Evolutionary conservation across 805 yeast genomes (phyloP).

Genomic region (Jamesozyma hellenica): DNA sequence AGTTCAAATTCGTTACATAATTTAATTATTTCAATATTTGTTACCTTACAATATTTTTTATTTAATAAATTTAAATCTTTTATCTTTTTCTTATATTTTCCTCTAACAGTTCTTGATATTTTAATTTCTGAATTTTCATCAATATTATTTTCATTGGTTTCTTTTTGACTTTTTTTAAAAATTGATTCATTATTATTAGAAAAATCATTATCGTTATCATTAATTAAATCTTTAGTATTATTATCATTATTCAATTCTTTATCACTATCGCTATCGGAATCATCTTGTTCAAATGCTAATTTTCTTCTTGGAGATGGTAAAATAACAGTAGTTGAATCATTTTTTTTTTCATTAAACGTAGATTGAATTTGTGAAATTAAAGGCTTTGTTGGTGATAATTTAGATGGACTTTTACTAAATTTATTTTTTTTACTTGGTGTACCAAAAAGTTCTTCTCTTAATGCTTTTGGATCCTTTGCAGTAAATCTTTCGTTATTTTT

Average conservation of each 20-base stretch:
- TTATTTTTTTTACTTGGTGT: conserved; percentile 17
- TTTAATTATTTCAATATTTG: conserved; percentile 35
- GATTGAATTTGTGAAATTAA: no score
- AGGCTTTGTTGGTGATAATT: conserved; percentile 1
- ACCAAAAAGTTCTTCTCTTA: conserved; percentile 22
- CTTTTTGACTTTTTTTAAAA: background rate
- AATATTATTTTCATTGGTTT: background rate
- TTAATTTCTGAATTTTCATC: background rate
- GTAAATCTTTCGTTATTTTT: conserved; percentile 19
- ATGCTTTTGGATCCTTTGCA: conserved; percentile 21
- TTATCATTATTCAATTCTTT: conserved; percentile 1
- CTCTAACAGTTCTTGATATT: background rate
- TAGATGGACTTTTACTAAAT: background rate
- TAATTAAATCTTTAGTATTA: background rate
- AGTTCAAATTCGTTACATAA: conserved; percentile 57
- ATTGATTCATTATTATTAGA: background rate
- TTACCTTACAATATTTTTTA: conserved; percentile 26
- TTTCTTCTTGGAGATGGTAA: conserved; percentile 19
- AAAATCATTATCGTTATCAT: background rate
- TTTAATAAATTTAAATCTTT: conserved; percentile 14
- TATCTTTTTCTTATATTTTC: background rate
- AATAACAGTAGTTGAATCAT: conserved; percentile 4
- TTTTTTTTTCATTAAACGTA: no score
- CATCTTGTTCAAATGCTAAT: conserved; percentile 26
- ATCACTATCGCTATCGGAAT: conserved; percentile 7